These are phyloP conservation scores for Aspergillus pseudoviridinutans DNA, from an alignment of 2,329 filamentous ascomycete species.

Conservation along the genomic window DNA sequence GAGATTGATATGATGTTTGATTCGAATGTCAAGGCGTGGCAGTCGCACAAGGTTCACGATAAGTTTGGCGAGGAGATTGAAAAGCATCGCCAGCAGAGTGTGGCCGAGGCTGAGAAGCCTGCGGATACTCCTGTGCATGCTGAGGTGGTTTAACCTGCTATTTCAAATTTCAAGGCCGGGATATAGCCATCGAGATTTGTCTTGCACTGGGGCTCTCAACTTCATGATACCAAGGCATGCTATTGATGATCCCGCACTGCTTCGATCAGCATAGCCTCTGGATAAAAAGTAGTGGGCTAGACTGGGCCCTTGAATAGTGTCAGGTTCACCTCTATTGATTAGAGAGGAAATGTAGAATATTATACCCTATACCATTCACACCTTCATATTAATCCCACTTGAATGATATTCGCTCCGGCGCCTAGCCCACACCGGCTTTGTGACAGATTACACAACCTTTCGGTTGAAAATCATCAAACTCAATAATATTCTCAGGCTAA, in stretches of 20 bases:
- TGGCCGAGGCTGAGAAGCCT: slow-evolving; percentile 8
- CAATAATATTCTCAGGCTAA: too few relatives aligned
- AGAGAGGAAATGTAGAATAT: neutral
- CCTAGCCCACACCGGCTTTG: too few relatives aligned
- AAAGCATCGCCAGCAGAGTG: slow-evolving; percentile 16
- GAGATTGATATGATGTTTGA: slow-evolving; percentile 71
- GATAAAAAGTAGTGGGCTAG: too few relatives aligned
- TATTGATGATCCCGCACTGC: too few relatives aligned
- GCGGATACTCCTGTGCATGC: slow-evolving; percentile 8
- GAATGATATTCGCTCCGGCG: neutral
- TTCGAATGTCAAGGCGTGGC: slow-evolving; percentile 29
- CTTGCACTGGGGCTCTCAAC: too few relatives aligned
- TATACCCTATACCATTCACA: neutral
- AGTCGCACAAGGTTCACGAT: slow-evolving; percentile 19
- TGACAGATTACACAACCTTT: neutral
- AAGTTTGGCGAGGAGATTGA: slow-evolving; percentile 24
- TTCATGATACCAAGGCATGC: too few relatives aligned
- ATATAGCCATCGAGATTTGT: too few relatives aligned
- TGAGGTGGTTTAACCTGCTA: slow-evolving; percentile 8
- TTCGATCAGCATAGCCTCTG: too few relatives aligned
- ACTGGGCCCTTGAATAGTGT: neutral
- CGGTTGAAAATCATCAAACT: neutral
- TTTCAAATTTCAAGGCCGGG: too few relatives aligned
- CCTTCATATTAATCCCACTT: too few relatives aligned
- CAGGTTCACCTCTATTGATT: neutral